Base-by-base conservation (phyloP, 345 rosid species). In the Zanthoxylum bungeanum region DNA sequence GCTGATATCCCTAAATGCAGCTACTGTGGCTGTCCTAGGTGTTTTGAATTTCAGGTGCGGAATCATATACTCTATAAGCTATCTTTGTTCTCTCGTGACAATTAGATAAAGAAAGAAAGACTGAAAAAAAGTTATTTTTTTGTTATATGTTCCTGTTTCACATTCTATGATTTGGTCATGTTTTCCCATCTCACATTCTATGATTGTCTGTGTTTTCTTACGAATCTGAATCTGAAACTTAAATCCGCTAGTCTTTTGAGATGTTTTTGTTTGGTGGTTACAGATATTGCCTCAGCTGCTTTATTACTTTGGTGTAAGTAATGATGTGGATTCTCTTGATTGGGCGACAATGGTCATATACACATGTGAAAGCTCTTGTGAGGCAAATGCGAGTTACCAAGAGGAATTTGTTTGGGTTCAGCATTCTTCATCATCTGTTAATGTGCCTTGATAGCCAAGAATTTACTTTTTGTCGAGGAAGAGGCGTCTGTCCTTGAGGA, bases 381-480 rank as follows among this genome's bases (percentile, higher is more conserved):
- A 88, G 19, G 84, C 82, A 37, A 71, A 78, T 73, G 61, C 67
- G 33, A 74, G 79, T 64, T 93, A 89, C 82, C 83, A 71, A 57
- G 92, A 87, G 74, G 98, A 94, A 84, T 91, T 88, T 74, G 90
- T 85, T 24, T 94, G 97, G 97, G 91, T 92, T 60, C 97, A 91
- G 64, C 87, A 87, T 1, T 70, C 79, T 64, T 42, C 83, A 5
- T 49, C 75, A n/a, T 66, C 81, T 66, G 60, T 53, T 27, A 64
- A 56, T 75, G 57, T 66, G 5, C 70, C 67, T 56, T 75, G 58
- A 72, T 24, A 7, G 39, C 10, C 1, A 14, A 31, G 24, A 1
- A 8, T 57, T 60, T 5, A 46, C 14, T 27, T 6, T 3, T 50
- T 1, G 12, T 66, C 0, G 14, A 14, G 49, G 49, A 44, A n/a